A percentile compares a stretch with the other conserved stretches of the same genome.
Evolutionary conservation across 768 basidiomycete genomes (phyloP).

Genomic region (Pleurotus djamor): DNA sequence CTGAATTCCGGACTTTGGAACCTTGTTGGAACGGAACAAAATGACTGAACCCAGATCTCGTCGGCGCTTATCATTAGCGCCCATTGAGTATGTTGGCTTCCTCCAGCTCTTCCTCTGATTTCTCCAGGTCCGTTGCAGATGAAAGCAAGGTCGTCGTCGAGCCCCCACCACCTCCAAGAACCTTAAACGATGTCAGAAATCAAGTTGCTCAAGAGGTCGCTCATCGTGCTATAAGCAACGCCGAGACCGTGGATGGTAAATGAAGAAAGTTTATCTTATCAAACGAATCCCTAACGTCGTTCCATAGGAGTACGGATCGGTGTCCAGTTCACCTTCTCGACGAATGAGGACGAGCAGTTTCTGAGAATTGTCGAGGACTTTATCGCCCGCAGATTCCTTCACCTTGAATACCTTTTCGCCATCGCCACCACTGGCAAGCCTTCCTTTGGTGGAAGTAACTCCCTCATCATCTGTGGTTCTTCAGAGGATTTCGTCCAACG

Average conservation of each 20-base stretch:
- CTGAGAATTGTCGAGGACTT: conserved; percentile 50
- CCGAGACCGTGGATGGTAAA: conserved; percentile 37
- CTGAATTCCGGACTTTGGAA: too few species aligned
- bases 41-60: too few species aligned
- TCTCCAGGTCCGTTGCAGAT: neutral
- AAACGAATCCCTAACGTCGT: conserved; percentile 2
- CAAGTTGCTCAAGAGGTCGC: conserved; percentile 52
- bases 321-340: conserved; percentile 59
- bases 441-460: conserved; percentile 25
- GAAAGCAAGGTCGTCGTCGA: neutral
- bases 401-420: conserved; percentile 50
- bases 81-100: neutral
- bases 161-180: conserved; percentile 23
- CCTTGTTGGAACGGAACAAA: too few species aligned
- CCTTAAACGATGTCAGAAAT: conserved; percentile 47
- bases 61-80: neutral
- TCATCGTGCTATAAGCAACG: conserved; percentile 39
- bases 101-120: neutral
- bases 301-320: conserved; percentile 48
- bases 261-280: neutral
- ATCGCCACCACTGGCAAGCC: conserved; percentile 46
- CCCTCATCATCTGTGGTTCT: conserved; percentile 59
- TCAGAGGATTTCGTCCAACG: conserved; percentile 58
- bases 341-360: conserved; percentile 53
- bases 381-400: conserved; percentile 37